phyloP scores from a whole-genome alignment of 352 stramenopile genomes.

The Peronospora tabacina region DNA sequence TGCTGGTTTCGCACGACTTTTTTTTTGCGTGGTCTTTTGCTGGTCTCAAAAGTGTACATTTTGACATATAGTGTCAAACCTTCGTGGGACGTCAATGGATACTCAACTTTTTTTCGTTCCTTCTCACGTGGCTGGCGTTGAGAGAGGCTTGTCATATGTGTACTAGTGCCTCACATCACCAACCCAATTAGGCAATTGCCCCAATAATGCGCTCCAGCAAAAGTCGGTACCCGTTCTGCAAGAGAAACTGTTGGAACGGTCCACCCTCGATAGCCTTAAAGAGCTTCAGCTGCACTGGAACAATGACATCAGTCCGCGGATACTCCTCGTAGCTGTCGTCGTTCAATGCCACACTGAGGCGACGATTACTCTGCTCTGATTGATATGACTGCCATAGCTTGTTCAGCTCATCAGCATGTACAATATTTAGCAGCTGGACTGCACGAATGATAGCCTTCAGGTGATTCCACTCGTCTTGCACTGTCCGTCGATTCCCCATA shows the following conservation, averaged over 20 bases:
- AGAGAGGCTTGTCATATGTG: slow-evolving; percentile 21
- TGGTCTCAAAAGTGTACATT: background rate
- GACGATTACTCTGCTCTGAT: slow-evolving; percentile 56
- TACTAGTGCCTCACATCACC: slow-evolving; percentile 9
- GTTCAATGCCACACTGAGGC: slow-evolving; percentile 62
- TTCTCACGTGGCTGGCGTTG: slow-evolving; percentile 16
- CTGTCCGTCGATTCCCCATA: slow-evolving; percentile 28
- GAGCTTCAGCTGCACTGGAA: slow-evolving; percentile 67
- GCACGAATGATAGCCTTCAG: slow-evolving; percentile 56
- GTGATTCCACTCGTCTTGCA: slow-evolving; percentile 76
- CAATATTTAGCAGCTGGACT: slow-evolving; percentile 48
- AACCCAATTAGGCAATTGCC: slow-evolving; percentile 38
- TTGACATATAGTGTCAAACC: too few species aligned
- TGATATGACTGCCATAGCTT: slow-evolving; percentile 59
- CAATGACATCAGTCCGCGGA: slow-evolving; percentile 62
- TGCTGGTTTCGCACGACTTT: too few species aligned
- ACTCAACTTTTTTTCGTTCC: slow-evolving; percentile 7
- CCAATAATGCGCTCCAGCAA: slow-evolving; percentile 70
- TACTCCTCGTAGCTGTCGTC: slow-evolving; percentile 51
- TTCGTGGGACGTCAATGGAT: too few species aligned
- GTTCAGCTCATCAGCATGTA: slow-evolving; percentile 45
- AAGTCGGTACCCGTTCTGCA: slow-evolving; percentile 58
- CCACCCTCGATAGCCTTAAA: slow-evolving; percentile 71
- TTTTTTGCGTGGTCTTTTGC: too few species aligned
- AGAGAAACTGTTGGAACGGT: slow-evolving; percentile 73